Percentiles rank a stretch among this genome's conserved stretches.
Conservation (phyloP, 129 eudicot species). For the Solidago caesia region DNA sequence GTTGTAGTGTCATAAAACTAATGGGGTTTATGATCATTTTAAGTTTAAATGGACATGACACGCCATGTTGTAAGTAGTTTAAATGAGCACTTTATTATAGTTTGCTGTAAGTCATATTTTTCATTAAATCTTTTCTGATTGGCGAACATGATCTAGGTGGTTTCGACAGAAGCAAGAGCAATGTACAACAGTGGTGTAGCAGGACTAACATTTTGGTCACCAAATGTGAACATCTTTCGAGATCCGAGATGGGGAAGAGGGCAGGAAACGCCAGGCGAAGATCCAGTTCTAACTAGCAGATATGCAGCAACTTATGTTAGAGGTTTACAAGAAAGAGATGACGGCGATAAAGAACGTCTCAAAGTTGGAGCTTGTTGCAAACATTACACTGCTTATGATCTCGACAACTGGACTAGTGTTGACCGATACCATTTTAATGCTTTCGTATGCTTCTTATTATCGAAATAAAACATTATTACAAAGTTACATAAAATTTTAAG, state of each 20-base stretch:
- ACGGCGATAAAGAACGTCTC: conserved; percentile 31
- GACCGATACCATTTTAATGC: conserved; percentile 39
- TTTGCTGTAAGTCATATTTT: no score
- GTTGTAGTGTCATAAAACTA: no score
- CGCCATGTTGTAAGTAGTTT: no score
- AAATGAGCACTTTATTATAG: no score
- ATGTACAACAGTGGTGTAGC: conserved; percentile 88
- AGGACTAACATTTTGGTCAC: conserved; percentile 92
- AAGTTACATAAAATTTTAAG: background rate
- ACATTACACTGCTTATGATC: conserved; percentile 43
- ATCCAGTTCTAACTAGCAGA: conserved; percentile 59
- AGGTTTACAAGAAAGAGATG: conserved; percentile 62
- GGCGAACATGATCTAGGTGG: conserved; percentile 41
- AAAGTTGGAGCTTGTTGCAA: conserved; percentile 42
- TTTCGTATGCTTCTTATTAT: conserved; percentile 22
- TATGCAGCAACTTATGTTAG: conserved; percentile 62
- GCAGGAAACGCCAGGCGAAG: conserved; percentile 99
- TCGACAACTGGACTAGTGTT: conserved; percentile 38
- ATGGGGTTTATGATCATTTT: no score
- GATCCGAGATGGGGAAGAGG: conserved; percentile 99
- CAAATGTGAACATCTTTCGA: conserved; percentile 84
- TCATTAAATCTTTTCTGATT: no score
- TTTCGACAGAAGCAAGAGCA: conserved; percentile 88
- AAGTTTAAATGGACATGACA: no score
- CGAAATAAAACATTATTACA: background rate